Base-by-base conservation (phyloP, 352 stramenopile species). In the Globisporangium emineosum region DNA sequence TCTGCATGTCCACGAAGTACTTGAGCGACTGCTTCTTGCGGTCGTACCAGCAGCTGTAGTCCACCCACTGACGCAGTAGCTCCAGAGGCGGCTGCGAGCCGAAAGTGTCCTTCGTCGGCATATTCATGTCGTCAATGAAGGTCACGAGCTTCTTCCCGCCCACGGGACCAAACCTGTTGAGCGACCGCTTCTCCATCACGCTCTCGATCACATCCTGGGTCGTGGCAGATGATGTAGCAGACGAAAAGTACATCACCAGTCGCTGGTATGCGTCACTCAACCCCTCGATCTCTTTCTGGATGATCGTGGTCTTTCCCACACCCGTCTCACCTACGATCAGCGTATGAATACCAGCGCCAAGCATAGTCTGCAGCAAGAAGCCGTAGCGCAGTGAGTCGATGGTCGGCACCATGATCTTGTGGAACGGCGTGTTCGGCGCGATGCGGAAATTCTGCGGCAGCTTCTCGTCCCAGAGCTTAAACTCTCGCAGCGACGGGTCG, bases 81-180 rank as follows among this genome's bases (percentile, higher is more conserved):
- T 97, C 93, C 2, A 98, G 72, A 0, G 93, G 90, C 1, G 93
- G 89, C 59, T 98, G 93, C 6, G 92, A 96, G 19, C 91, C 91
- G 63, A 97, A 98, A 57, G 79, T 72, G 60, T 98, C 91, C 60
- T 93, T 93, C 10, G 85, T 88, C 3, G 90, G 90, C 89, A 98
- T 97, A 67, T 98, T 98, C 72, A 98, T 77, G 62, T 98, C 91
- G 54, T 97, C 91, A 30, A 98, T 90, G 64, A 97, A 97, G 17
- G 89, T 95, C 37, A 97, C 78, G 0, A 98, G 76, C 50, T 92
- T 91, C 68, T 97, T 97, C 33, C 86, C 86, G 15, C 79, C 84
- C 0, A 94, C 77, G 15, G 91, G 91, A 0, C 91, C 91, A 27
- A 96, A 98, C 0, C 86, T 80, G 60, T 97, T 97, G 40, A 96